Evolutionary conservation across 116 monocot species (phyloP), one percentile per base, ranked within the genome.

Genomic region (Phalaenopsis hybrid): DNA sequence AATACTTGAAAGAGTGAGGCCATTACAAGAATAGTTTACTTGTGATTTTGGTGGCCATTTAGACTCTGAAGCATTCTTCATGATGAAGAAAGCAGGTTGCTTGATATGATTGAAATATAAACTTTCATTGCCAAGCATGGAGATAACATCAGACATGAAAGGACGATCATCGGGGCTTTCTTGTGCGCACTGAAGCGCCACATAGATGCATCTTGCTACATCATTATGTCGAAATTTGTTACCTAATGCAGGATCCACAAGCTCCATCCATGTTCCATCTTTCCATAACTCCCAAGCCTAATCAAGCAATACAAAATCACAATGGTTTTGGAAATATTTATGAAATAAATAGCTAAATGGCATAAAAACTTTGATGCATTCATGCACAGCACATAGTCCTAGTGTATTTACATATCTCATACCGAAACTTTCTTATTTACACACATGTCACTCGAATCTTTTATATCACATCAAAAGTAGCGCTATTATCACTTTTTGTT

Each of bases 221-320:
- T 87, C 84, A 31, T 58, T 13, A 25, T 78, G 74, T 21, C 0
- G 74, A n/a, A 34, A n/a, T 74, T 41, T 31, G 15, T 28, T 44
- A 73, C 9, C 31, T 72, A 84, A 16, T 7, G 81, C 18, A 21
- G 74, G 81, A 63, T 87, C 87, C 23, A 80, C 72, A 4, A 87
- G 20, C 4, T 87, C 84, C 3, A 51, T 0, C 58, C 67, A 61
- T 16, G 75, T 79, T 25, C 51, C 52, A 58, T 81, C 79, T 8
- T 79, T 76, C 87, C 87, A 84, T 57, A 84, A 21, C 8, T 43
- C 84, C 84, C 87, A 87, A 75, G 81, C 87, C 87, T 87, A 75
- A 70, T 49, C 0, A 69, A 81, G 11, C 55, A 51, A 33, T 6
- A 45, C 15, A 15, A 48, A 48, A 6, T 10, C 4, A 48, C 6